Evolutionary conservation across 2,329 filamentous ascomycete genomes (phyloP), one percentile per base, ranked within the genome.

Genomic region (Zasmidium angulare): DNA sequence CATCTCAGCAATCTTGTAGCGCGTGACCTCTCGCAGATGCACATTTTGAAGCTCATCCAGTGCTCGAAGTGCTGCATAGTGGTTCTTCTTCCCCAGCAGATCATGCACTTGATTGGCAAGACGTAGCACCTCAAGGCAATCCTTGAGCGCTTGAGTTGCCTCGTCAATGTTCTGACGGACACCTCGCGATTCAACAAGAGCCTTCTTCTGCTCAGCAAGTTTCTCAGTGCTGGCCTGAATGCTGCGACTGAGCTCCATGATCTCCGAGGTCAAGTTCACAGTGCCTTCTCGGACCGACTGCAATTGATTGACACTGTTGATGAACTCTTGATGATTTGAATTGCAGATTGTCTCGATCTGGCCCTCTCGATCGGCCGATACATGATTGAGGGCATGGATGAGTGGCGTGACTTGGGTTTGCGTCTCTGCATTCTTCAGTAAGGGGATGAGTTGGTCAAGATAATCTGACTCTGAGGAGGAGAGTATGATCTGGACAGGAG

Each of bases 131-230:
- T 95, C 93, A 40, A 99, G 80, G 61, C 93, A 98, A 67, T 96
- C 92, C 67, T 91, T 90, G 59, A 99, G 79, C 1, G 93, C 93
- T 74, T 91, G 87, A 1, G 89, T 91, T 11, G 93, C 91, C 69
- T 99, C 93, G 64, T 96, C 90, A 60, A 99, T 96, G 69, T 99
- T 99, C 74, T 97, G 93, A 11, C 93, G 88, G 49, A 98, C 90
- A 24, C 90, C 89, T 53, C 93, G 87, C 3, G 93, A 97, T 70
- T 98, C 92, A 23, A 99, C 95, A 29, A 99, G 81, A 1, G 89
- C 90, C 74, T 93, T 93, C 78, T 99, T 99, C 77, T 98, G 93
- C 71, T 91, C 89, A 0, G 93, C 93, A 36, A 99, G 81, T 74
- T 92, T 93, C 78, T 98, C 92, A 0, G 95, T 98, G 72, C 93